phyloP scores from a whole-genome alignment of 139 green algal species.

The Chlorella sp. region DNA sequence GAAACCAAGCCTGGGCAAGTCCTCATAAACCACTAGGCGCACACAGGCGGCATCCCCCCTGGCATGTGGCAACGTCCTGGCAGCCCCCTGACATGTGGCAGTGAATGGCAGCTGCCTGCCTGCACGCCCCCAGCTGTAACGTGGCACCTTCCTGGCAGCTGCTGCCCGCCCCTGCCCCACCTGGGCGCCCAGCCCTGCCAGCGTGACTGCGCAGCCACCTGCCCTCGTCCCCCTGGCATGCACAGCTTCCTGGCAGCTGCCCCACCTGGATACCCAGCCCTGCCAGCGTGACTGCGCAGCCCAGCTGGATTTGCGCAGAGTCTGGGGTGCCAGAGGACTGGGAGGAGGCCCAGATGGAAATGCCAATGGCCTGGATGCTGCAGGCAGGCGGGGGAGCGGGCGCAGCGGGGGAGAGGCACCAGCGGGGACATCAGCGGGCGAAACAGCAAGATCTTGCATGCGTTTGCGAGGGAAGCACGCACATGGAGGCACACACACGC shows the following conservation, averaged over 20 bases:
- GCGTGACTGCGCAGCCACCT: background rate
- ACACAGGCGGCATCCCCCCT: too few species aligned
- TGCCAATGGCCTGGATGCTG: slow-evolving; percentile 28
- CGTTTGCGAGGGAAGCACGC: too few species aligned
- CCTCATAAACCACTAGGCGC: too few species aligned
- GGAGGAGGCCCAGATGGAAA: slow-evolving; percentile 15
- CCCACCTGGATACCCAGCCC: slow-evolving; percentile 11
- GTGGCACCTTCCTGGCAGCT: background rate
- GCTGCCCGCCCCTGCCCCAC: background rate
- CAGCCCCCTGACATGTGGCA: background rate
- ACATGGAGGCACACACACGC: background rate
- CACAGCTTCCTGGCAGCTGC: background rate
- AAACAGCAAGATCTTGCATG: too few species aligned
- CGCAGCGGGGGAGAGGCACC: too few species aligned
- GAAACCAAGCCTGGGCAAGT: too few species aligned
- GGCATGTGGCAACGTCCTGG: too few species aligned
- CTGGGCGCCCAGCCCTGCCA: background rate
- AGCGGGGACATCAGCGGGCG: too few species aligned
- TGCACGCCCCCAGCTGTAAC: too few species aligned
- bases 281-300: slow-evolving; percentile 20
- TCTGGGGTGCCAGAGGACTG: slow-evolving; percentile 13
- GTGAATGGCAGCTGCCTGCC: background rate
- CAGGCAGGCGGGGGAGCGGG: background rate
- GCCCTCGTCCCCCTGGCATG: background rate
- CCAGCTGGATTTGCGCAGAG: slow-evolving; percentile 11